Percentiles rank a stretch among this genome's conserved stretches.
These are phyloP conservation scores for Suillus spraguei DNA, from an alignment of 768 basidiomycete genomes.

Conservation along the genomic window DNA sequence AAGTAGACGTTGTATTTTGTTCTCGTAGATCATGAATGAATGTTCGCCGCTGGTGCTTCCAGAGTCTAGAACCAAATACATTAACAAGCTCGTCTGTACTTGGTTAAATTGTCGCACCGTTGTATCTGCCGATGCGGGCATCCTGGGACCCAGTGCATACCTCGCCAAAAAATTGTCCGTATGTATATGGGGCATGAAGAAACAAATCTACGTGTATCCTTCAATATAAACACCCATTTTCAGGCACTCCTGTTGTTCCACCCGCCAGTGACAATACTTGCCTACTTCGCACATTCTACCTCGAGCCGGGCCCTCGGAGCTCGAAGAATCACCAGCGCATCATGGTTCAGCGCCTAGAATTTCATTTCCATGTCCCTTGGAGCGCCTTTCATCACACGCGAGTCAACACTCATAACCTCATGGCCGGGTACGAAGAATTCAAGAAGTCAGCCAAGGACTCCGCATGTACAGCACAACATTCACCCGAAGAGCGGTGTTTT, in stretches of 20 bases:
- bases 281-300: background rate
- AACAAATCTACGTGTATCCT: background rate
- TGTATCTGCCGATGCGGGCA: background rate
- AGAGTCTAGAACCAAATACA: background rate
- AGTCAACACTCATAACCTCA: background rate
- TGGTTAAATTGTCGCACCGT: background rate
- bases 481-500: slow-evolving; percentile 2
- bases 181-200: background rate
- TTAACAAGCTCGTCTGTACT: background rate
- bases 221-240: background rate
- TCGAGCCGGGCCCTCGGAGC: background rate
- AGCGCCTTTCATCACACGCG: background rate
- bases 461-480: background rate
- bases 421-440: background rate
- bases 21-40: slow-evolving; percentile 2
- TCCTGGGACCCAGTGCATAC: background rate
- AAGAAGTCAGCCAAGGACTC: background rate
- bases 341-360: background rate
- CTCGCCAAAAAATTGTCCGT: background rate
- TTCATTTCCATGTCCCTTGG: background rate
- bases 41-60: background rate
- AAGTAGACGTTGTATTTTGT: background rate
- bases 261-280: background rate
- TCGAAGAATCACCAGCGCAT: background rate
- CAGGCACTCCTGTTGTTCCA: background rate